phyloP scores from a whole-genome alignment of 1,284 basidiomycete genomes.

The Microbotryum lychnidis-dioicae region DNA sequence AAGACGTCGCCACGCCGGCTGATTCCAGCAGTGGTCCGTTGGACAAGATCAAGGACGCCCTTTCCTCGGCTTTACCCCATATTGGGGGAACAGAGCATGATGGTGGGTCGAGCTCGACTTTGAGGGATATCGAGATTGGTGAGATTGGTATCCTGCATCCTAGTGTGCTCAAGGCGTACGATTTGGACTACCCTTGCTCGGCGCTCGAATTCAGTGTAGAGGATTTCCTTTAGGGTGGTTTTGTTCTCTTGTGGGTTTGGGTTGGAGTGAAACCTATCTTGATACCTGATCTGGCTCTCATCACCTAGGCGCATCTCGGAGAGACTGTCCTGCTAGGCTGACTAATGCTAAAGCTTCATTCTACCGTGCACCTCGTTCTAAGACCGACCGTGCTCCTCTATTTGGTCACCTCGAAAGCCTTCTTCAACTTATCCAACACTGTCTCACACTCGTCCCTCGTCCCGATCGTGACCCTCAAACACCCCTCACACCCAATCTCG shows the following conservation, averaged over 20 bases:
- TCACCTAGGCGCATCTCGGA: too few species aligned
- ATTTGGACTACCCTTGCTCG: slow-evolving; percentile 91
- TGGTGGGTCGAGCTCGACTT: slow-evolving; percentile 23
- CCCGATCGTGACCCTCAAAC: slow-evolving; percentile 84
- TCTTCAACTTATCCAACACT: slow-evolving; percentile 28
- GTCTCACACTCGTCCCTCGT: slow-evolving; percentile 64
- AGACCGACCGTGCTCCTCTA: too few species aligned
- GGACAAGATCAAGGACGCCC: slow-evolving; percentile 42
- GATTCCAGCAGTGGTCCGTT: slow-evolving; percentile 33
- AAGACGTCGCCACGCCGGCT: slow-evolving; percentile 32
- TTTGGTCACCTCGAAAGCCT: slow-evolving; percentile 19
- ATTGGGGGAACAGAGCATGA: too few species aligned
- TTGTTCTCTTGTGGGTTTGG: not conserved
- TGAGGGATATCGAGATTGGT: slow-evolving; percentile 64
- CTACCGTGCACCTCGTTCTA: too few species aligned
- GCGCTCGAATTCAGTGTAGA: slow-evolving; percentile 89
- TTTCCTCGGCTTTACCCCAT: slow-evolving; percentile 33
- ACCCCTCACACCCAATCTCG: slow-evolving; percentile 80
- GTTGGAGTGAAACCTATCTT: too few species aligned
- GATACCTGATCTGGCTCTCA: too few species aligned
- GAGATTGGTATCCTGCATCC: slow-evolving; percentile 84
- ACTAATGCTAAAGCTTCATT: not conserved
- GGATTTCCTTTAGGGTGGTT: slow-evolving; percentile 64
- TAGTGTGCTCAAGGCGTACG: slow-evolving; percentile 79
- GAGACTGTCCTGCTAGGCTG: not conserved